phyloP scores from a whole-genome alignment of 495 filamentous ascomycete genomes.

The Penicillium fimorum region DNA sequence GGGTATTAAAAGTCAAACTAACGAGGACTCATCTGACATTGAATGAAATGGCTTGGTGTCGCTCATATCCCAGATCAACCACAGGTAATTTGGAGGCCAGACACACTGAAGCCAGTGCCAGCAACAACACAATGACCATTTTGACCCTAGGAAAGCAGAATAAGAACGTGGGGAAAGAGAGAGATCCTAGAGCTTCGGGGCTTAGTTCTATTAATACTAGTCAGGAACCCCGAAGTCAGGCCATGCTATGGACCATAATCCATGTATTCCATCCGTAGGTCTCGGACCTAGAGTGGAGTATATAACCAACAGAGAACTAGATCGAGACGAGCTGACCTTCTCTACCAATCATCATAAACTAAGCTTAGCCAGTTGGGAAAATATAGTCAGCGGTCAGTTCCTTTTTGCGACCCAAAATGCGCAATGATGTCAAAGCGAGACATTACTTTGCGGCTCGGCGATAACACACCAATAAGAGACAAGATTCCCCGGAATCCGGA shows the following conservation, averaged over 20 bases:
- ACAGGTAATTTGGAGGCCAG: constrained; percentile 34
- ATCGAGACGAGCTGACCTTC: not conserved
- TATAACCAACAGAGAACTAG: not conserved
- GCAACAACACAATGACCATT: constrained; percentile 10
- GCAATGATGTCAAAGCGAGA: not conserved
- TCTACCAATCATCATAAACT: not conserved
- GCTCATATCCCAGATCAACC: constrained; percentile 52
- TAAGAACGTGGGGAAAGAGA: not conserved
- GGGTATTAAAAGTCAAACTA: not conserved
- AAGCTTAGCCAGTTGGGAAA: not conserved
- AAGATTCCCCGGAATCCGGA: not conserved
- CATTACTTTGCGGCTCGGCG: not conserved
- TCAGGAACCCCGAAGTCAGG: not conserved
- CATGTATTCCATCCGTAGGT: not conserved
- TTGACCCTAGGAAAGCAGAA: not conserved
- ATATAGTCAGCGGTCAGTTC: not conserved
- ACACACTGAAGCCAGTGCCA: constrained; percentile 20
- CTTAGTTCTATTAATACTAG: not conserved
- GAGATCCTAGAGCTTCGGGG: not conserved
- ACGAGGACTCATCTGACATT: constrained; percentile 30
- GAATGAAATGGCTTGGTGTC: constrained; percentile 46
- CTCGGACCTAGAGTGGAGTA: not conserved
- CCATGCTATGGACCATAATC: not conserved
- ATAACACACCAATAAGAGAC: not conserved
- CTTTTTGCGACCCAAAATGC: not conserved